Conservation (phyloP, 306 rosid genomes). For the Mimosa bimucronata region DNA sequence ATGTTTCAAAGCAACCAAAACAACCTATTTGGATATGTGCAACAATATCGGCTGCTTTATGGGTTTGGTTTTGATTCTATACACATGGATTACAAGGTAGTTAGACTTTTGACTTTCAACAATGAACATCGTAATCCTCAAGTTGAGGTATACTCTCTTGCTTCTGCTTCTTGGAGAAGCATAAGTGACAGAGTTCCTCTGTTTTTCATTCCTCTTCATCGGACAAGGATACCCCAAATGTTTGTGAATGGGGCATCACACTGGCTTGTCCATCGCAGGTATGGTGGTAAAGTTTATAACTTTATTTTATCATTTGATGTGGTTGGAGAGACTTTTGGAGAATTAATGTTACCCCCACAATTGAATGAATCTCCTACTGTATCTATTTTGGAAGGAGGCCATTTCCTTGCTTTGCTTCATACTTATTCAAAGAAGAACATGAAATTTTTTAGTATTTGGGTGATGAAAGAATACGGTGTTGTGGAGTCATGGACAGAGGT, state of each 20-base stretch:
- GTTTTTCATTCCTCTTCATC: background rate
- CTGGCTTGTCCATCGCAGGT: background rate
- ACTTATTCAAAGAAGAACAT: background rate
- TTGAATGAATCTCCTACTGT: background rate
- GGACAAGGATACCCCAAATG: background rate
- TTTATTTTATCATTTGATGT: background rate
- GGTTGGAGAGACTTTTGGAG: background rate
- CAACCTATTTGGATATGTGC: no score
- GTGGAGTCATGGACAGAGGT: background rate
- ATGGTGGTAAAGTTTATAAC: background rate
- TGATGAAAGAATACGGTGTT: constrained; percentile 3
- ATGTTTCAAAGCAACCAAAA: no score
- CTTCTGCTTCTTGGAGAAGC: background rate
- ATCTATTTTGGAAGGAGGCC: background rate
- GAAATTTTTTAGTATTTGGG: background rate
- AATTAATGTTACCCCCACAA: background rate
- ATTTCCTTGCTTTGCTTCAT: background rate
- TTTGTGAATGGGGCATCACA: background rate
- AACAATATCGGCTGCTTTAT: background rate
- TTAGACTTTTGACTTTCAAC: background rate
- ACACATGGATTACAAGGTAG: background rate
- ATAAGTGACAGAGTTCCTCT: background rate
- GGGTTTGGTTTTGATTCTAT: background rate
- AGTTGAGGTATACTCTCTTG: background rate
- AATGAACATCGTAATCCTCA: background rate